phyloP scores from a whole-genome alignment of 805 yeast genomes.

The Ascoidea asiatica region DNA sequence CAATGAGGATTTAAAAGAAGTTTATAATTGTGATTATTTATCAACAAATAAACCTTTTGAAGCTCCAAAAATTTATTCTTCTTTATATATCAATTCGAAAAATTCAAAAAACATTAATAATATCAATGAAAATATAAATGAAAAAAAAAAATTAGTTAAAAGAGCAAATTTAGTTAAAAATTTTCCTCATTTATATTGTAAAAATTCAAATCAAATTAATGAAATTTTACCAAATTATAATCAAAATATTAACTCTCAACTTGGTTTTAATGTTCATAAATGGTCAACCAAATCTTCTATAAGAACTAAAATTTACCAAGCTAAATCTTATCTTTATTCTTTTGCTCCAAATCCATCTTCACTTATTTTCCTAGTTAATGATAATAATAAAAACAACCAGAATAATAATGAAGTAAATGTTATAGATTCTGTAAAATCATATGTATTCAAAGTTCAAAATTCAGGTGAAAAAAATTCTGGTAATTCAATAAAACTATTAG shows the following conservation, averaged over 20 bases:
- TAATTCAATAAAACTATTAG: conserved; percentile 6
- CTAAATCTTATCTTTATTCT: conserved; percentile 25
- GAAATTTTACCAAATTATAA: conserved; percentile 7
- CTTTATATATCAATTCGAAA: too few species aligned
- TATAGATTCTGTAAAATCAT: not conserved
- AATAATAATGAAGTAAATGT: not conserved
- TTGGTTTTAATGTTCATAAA: conserved; percentile 27
- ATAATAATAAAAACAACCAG: not conserved
- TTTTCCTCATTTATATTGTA: conserved; percentile 5
- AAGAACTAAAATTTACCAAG: conserved; percentile 18
- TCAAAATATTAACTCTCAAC: conserved; percentile 11
- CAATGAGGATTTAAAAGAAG: conserved; percentile 2
- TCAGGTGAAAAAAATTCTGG: conserved; percentile 7
- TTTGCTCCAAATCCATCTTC: conserved; percentile 26
- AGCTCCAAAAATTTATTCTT: not conserved
- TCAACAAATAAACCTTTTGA: conserved; percentile 1
- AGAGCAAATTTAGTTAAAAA: not conserved
- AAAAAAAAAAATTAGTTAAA: too few species aligned
- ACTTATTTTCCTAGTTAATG: conserved; percentile 13
- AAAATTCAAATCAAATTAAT: conserved; percentile 1
- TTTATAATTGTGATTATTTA: conserved; percentile 11
- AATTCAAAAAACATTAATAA: not conserved
- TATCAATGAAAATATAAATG: not conserved
- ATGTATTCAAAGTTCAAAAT: conserved; percentile 7
- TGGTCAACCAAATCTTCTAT: conserved; percentile 21